Base-by-base conservation (phyloP, 78 protist species). In the Dictyostelium purpureum region DNA sequence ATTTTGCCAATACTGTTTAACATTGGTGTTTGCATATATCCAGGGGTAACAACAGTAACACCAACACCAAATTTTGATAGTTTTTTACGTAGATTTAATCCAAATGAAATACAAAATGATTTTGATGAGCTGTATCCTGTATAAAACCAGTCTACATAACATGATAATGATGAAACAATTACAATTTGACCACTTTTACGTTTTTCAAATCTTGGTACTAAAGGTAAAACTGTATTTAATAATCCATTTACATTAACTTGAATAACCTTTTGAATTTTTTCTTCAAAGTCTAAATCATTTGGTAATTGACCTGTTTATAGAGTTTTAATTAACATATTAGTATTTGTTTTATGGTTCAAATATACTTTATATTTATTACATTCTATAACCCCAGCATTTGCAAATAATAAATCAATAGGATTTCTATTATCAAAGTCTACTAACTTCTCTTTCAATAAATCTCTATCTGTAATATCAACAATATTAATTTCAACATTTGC, bases 161-260 rank as follows among this genome's bases (percentile, higher is more conserved):
- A 38, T 6, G 88, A 16, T 16, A 79, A 42, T 63, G 76, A 63
- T 7, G 71, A 47, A 24, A 47, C 56, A 5, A 79, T 16, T 18
- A 65, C 88, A 61, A 79, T 79, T 47, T 79, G 88, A 12, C 88
- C 88, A 12, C 18, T 28, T 45, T 37, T 37, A n/a, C 88, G 11
- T 38, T 61, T 47, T 61, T 67, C 65, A 31, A 79, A 79, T 6
- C 0, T 6, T 42, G 51, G 28, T 26, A 79, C 24, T 31, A 79
- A 45, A 24, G 88, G 88, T 26, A 61, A 19, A 18, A 66, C 88
- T 28, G 88, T 79, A 40, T 79, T 79, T 52, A 79, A 28, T 16
- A 43, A 38, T 18, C 88, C 88, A 24, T 61, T 79, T 5, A 79
- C 61, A 78, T 78, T 78, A 1, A 63, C 28, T 26, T 78, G 12